phyloP scores from a whole-genome alignment of 768 basidiomycete species.

The Tylopilus sp. region DNA sequence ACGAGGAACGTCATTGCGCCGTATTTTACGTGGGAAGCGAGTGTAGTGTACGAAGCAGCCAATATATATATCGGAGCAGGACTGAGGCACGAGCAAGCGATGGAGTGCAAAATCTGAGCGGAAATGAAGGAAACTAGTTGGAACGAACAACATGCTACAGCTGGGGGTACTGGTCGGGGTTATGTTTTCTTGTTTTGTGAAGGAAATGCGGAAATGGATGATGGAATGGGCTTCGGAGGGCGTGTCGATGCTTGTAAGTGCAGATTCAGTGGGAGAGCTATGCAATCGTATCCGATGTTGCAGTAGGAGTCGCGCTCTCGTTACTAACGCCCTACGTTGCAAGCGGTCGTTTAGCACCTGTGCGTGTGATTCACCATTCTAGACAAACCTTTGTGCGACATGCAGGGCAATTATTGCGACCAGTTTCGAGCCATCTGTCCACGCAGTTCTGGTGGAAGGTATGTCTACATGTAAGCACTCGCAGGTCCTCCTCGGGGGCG shows the following conservation, averaged over 20 bases:
- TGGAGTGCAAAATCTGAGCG: slow-evolving; percentile 7
- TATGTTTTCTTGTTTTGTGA: slow-evolving; percentile 9
- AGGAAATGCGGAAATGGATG: slow-evolving; percentile 7
- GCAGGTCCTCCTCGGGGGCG: slow-evolving; percentile 68
- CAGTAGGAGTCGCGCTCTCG: slow-evolving; percentile 15
- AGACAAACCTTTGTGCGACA: slow-evolving; percentile 70
- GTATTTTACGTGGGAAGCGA: slow-evolving; percentile 7
- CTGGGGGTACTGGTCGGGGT: slow-evolving; percentile 6
- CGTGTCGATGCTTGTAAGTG: not conserved
- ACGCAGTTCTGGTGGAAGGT: slow-evolving; percentile 89
- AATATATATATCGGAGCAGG: slow-evolving; percentile 29
- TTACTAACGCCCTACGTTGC: slow-evolving; percentile 23
- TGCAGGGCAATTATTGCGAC: slow-evolving; percentile 89
- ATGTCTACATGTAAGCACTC: slow-evolving; percentile 80
- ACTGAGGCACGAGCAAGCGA: slow-evolving; percentile 3
- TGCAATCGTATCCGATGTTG: not conserved
- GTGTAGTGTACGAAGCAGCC: slow-evolving; percentile 15
- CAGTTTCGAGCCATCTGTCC: slow-evolving; percentile 82
- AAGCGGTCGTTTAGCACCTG: not conserved
- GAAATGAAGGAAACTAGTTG: slow-evolving; percentile 7
- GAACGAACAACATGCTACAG: slow-evolving; percentile 29
- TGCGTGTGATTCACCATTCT: not conserved
- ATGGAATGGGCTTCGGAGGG: slow-evolving; percentile 16
- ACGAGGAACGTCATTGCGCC: slow-evolving; percentile 10
- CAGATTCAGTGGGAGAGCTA: not conserved